Percentiles rank a stretch among this genome's conserved stretches.
Evolutionary conservation across 1,284 basidiomycete genomes (phyloP).

Genomic region (Athelia sp.): DNA sequence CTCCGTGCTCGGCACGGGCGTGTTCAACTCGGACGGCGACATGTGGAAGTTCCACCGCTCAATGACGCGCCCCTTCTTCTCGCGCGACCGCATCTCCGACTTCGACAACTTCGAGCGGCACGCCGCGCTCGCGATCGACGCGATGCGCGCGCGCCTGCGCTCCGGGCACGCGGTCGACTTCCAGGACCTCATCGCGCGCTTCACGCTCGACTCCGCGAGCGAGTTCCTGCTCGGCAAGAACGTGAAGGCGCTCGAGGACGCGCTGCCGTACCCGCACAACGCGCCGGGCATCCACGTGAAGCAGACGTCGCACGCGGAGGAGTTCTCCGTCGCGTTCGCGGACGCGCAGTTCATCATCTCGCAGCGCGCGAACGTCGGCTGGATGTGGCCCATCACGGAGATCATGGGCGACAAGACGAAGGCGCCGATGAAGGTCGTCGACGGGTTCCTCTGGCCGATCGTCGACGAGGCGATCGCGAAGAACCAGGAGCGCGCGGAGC

Average conservation of each 20-base stretch:
- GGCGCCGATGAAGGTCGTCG: slow-evolving; percentile 32
- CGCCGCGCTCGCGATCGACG: slow-evolving; percentile 24
- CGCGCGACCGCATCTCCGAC: slow-evolving; percentile 40
- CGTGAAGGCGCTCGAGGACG: slow-evolving; percentile 33
- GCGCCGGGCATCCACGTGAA: background rate
- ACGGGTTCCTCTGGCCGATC: slow-evolving; percentile 25
- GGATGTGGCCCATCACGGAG: slow-evolving; percentile 35
- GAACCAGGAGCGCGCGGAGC: background rate
- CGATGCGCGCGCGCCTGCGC: slow-evolving; percentile 24
- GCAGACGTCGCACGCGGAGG: slow-evolving; percentile 14
- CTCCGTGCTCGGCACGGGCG: slow-evolving; percentile 28
- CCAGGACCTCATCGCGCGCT: slow-evolving; percentile 38
- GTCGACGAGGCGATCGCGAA: slow-evolving; percentile 11
- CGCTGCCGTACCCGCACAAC: slow-evolving; percentile 21
- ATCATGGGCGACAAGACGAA: slow-evolving; percentile 26
- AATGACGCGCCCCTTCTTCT: slow-evolving; percentile 49
- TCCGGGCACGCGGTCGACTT: slow-evolving; percentile 34
- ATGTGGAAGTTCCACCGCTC: slow-evolving; percentile 40
- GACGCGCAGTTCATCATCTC: slow-evolving; percentile 25
- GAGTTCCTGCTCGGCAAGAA: slow-evolving; percentile 49
- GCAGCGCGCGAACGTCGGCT: slow-evolving; percentile 27
- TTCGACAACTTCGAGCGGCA: slow-evolving; percentile 42
- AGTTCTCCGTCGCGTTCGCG: slow-evolving; percentile 30
- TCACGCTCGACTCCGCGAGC: slow-evolving; percentile 51
- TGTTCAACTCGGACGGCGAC: slow-evolving; percentile 34